Percentiles rank a stretch among this genome's conserved stretches.
phyloP scores from a whole-genome alignment of 495 filamentous ascomycete genomes.

The Pyrenopolyporus hunteri region DNA sequence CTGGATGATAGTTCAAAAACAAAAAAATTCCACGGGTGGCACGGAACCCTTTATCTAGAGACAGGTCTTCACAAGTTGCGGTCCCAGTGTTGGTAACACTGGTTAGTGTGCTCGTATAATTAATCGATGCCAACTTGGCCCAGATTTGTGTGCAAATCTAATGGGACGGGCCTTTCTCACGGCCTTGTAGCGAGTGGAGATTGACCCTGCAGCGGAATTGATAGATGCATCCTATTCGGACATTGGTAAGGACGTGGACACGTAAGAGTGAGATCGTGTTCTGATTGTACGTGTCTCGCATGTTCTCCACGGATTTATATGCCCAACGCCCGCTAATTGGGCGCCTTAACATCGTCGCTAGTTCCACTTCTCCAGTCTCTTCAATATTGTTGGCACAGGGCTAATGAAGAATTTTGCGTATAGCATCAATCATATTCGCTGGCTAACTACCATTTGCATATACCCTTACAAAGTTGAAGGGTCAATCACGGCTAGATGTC shows the following conservation, averaged over 20 bases:
- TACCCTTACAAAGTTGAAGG: not conserved
- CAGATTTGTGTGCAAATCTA: constrained; percentile 14
- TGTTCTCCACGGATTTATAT: constrained; percentile 6
- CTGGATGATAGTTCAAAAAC: not conserved
- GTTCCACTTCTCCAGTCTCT: not conserved
- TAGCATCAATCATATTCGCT: not conserved
- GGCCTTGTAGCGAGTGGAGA: constrained; percentile 9
- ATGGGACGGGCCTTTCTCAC: constrained; percentile 19
- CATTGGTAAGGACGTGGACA: constrained; percentile 6
- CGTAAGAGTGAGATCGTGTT: constrained; percentile 15
- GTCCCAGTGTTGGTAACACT: not conserved
- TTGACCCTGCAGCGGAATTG: constrained; percentile 19
- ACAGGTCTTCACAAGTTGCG: constrained; percentile 6
- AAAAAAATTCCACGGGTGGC: constrained; percentile 1
- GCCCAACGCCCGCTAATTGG: constrained; percentile 2
- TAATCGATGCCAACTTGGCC: constrained; percentile 16
- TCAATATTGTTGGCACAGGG: not conserved
- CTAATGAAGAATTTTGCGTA: not conserved
- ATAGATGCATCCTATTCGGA: constrained; percentile 23
- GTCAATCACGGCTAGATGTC: not conserved
- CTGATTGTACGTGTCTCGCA: constrained; percentile 9
- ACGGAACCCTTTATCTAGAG: constrained; percentile 16
- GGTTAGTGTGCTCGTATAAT: constrained; percentile 5
- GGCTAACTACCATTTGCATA: not conserved
- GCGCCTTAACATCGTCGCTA: not conserved